phyloP scores from a whole-genome alignment of 495 filamentous ascomycete species.

The Penicillium riverlandense region DNA sequence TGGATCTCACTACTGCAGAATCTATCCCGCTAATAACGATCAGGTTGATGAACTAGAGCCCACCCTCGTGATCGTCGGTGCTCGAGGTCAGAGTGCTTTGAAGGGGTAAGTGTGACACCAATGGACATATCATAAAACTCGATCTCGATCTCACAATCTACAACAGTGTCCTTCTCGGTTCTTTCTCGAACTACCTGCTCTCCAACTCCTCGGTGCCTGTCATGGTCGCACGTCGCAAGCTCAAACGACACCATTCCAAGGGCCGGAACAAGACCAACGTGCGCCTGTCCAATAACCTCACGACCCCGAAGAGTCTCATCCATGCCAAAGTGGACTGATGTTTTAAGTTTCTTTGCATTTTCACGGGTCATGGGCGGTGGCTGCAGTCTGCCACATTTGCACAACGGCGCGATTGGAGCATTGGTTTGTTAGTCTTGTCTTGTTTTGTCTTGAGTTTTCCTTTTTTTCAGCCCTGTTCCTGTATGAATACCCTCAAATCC shows the following conservation, averaged over 20 bases:
- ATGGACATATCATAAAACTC: neutral
- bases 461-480: neutral
- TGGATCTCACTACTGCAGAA: neutral
- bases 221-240: conserved; percentile 80
- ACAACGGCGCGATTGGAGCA: neutral
- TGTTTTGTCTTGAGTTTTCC: neutral
- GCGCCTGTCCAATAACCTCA: conserved; percentile 66
- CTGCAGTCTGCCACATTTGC: neutral
- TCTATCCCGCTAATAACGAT: conserved; percentile 6
- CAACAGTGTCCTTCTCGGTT: conserved; percentile 77
- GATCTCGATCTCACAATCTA: conserved; percentile 5
- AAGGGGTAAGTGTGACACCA: conserved; percentile 64
- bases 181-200: conserved; percentile 94
- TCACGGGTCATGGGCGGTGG: neutral
- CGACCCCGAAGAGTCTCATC: conserved; percentile 54
- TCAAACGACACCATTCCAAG: conserved; percentile 63
- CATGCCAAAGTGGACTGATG: conserved; percentile 57
- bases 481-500: conserved; percentile 1
- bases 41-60: conserved; percentile 86
- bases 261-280: conserved; percentile 48
- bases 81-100: conserved; percentile 78
- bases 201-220: conserved; percentile 94
- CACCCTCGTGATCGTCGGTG: conserved; percentile 89
- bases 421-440: neutral
- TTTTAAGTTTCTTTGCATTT: conserved; percentile 2